Conservation (phyloP, 306 rosid genomes). For the Dalbergia cultrata region DNA sequence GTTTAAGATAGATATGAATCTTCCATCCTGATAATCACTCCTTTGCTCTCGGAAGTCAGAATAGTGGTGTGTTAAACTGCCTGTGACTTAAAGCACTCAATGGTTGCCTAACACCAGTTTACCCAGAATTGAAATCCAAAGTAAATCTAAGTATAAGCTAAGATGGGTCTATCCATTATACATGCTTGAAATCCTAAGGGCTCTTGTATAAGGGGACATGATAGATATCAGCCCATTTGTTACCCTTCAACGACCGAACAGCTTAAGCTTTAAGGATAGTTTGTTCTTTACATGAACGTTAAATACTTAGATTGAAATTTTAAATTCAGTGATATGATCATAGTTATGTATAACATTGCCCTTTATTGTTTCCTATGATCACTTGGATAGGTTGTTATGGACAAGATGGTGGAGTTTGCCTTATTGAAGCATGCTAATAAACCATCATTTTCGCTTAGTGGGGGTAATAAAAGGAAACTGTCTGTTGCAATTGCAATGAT, state of each 20-base stretch:
- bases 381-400: conserved; percentile 85
- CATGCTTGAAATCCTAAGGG: no score
- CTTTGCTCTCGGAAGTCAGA: neutral
- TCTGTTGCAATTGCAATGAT: conserved; percentile 98
- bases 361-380: conserved; percentile 44
- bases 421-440: conserved; percentile 87
- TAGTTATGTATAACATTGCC: conserved; percentile 25
- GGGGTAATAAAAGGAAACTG: conserved; percentile 96
- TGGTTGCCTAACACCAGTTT: no score
- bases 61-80: neutral
- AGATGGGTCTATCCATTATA: no score
- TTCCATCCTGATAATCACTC: neutral
- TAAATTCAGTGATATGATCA: conserved; percentile 4
- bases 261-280: no score
- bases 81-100: neutral
- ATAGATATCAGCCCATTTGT: no score
- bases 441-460: conserved; percentile 92
- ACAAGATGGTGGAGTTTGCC: conserved; percentile 89
- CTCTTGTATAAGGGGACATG: no score
- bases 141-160: no score
- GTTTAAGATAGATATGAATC: neutral
- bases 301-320: neutral
- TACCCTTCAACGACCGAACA: no score
- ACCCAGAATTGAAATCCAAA: no score
- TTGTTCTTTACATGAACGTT: neutral